Evolutionary conservation across 768 basidiomycete species (phyloP), one percentile per base, ranked within the genome.

Genomic region (Suillus lakei): DNA sequence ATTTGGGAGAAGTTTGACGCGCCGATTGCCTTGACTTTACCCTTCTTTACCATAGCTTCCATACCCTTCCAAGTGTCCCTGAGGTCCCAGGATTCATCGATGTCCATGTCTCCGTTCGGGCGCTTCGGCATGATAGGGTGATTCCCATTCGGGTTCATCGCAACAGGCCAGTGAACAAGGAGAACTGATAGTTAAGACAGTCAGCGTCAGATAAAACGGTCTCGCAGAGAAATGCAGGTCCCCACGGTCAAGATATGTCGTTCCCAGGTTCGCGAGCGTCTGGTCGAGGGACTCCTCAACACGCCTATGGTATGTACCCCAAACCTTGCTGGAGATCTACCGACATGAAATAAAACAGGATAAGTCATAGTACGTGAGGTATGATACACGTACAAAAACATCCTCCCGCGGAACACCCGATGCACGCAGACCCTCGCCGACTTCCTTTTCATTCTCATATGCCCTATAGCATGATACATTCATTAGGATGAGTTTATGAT

Each of bases 21-120:
- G 39, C 92, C 93, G 70, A 92, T 91, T 26, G 80, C 72, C 69
- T 72, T 78, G 67, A 88, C 87, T 76, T 90, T 91, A 70, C 89
- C 91, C 70, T 86, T 89, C 75, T 85, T 86, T 65, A 87, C 76
- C 34, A 94, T 68, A 10, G 80, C 86, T 75, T 95, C 93, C 90
- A 96, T 90, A 75, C 91, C 88, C 70, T 85, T 87, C 93, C 93
- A 95, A 15, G 94, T 95, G 60, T 93, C 85, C 61, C 76, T 80
- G 71, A 93, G 73, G 30, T 86, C 81, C 86, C 91, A 91, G 46
- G 84, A 80, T 69, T 84, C 82, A 69, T 89, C 86, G 60, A 91
- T 80, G 72, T 92, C 91, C 38, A 91, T 84, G 69, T 80, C 83
- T 63, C 91, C 86, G 71, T 89, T 81, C 0, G 88, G 84, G 43